Evolutionary conservation across 1,284 basidiomycete genomes (phyloP), one percentile per base, ranked within the genome.

Genomic region (Mycena citricolor): DNA sequence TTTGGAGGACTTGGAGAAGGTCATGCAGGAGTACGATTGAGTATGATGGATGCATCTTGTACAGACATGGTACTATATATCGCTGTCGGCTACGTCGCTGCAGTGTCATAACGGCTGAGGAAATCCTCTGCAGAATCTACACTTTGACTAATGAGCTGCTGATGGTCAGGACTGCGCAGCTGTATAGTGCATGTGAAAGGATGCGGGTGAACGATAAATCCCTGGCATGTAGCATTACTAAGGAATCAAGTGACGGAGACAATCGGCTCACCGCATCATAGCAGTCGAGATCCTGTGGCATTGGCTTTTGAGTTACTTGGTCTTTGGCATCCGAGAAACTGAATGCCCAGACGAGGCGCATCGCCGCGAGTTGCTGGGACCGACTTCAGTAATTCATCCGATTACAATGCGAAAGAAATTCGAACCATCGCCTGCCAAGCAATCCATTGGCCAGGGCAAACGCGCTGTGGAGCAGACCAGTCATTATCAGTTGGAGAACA

Each of bases 341-440:
- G 28, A 57, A 53, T 10, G 53, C 54, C 58, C 58, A 60, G 10
- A 58, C 34, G 25, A 60, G 26, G 17, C 50, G 49, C 57, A 57
- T 57, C 16, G 53, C 39, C 12, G 51, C 47, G 14, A 60, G 25
- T 28, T 50, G 49, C n/a, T n/a, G n/a, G n/a, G n/a, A n/a, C n/a
- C n/a, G n/a, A n/a, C n/a, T n/a, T n/a, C n/a, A n/a, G n/a, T n/a
- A n/a, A n/a, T n/a, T n/a, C n/a, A n/a, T n/a, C n/a, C n/a, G n/a
- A n/a, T n/a, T n/a, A n/a, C n/a, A n/a, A n/a, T n/a, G n/a, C n/a
- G n/a, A n/a, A n/a, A n/a, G n/a, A n/a, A n/a, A n/a, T n/a, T n/a
- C n/a, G n/a, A n/a, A n/a, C n/a, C 47, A 51, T 55, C 24, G 38
- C 50, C 23, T 29, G 13, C 19, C 22, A 29, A 2, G 54, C 57